Evolutionary conservation across 139 green algal genomes (phyloP).

Genomic region (Monoraphidium neglectum): DNA sequence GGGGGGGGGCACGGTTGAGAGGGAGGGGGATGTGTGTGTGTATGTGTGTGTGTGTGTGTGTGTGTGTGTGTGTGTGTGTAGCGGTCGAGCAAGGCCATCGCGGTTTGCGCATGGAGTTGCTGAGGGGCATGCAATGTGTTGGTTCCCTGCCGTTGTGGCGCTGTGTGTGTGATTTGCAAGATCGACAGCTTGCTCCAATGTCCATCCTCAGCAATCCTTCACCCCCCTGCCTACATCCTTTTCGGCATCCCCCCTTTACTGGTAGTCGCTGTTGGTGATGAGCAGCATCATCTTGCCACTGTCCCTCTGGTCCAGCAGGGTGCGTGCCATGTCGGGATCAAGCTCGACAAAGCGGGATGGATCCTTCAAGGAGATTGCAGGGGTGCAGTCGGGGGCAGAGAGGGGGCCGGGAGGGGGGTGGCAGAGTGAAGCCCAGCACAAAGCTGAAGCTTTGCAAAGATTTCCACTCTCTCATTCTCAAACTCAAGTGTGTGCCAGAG

Average conservation of each 20-base stretch:
- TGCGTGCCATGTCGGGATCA: conserved; percentile 83
- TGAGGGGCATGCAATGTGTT: no score
- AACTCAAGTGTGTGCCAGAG: no score
- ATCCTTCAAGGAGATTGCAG: conserved; percentile 39
- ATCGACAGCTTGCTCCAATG: no score
- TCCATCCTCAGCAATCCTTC: no score
- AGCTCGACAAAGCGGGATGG: conserved; percentile 79
- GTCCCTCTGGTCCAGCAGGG: conserved; percentile 90
- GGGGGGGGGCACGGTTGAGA: no score
- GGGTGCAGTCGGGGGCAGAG: background rate
- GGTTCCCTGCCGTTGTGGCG: no score
- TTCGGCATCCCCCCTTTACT: conserved; percentile 43
- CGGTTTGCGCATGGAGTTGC: no score
- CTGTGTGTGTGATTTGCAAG: no score
- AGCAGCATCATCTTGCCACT: conserved; percentile 92
- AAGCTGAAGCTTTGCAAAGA: background rate
- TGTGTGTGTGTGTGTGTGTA: background rate
- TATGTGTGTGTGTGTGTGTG: background rate
- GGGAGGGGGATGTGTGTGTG: background rate
- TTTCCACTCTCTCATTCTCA: background rate
- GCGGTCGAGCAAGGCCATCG: no score
- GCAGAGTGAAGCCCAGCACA: background rate
- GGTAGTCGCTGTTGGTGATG: conserved; percentile 89
- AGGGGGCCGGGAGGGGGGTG: background rate
- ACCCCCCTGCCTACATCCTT: no score